phyloP scores from a whole-genome alignment of 2,329 filamentous ascomycete species.

The Paramyrothecium sp. region DNA sequence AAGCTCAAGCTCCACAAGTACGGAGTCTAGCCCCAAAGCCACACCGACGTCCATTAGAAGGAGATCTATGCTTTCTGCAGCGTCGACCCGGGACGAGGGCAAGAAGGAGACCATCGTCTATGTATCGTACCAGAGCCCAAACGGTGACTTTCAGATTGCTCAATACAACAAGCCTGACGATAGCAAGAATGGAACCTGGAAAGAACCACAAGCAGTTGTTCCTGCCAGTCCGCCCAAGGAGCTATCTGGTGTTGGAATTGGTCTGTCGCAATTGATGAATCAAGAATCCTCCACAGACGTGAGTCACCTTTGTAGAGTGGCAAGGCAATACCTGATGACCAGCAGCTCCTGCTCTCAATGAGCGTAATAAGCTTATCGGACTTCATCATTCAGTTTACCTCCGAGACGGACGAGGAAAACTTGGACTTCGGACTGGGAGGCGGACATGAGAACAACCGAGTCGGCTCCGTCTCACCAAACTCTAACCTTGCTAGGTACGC shows the following conservation, averaged over 20 bases:
- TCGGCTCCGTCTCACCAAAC: neutral
- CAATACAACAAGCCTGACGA: neutral
- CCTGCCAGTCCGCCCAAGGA: neutral
- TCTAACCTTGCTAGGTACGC: neutral
- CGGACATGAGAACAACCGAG: neutral
- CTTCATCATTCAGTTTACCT: neutral
- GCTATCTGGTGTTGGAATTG: neutral
- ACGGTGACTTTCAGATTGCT: neutral
- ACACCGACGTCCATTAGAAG: neutral
- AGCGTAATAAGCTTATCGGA: neutral
- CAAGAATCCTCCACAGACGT: neutral
- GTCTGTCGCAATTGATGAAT: neutral
- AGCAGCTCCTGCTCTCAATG: neutral
- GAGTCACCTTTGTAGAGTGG: neutral
- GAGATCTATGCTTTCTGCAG: neutral
- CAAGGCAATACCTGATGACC: neutral
- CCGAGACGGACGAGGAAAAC: neutral
- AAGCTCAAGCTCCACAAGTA: neutral
- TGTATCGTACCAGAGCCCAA: neutral
- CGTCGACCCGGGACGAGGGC: neutral
- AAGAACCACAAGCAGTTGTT: neutral
- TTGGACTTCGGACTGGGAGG: neutral
- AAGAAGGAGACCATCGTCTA: neutral
- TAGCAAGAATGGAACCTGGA: neutral
- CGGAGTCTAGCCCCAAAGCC: neutral